Conservation (phyloP, 768 basidiomycete genomes). For the Ramaria sp. region DNA sequence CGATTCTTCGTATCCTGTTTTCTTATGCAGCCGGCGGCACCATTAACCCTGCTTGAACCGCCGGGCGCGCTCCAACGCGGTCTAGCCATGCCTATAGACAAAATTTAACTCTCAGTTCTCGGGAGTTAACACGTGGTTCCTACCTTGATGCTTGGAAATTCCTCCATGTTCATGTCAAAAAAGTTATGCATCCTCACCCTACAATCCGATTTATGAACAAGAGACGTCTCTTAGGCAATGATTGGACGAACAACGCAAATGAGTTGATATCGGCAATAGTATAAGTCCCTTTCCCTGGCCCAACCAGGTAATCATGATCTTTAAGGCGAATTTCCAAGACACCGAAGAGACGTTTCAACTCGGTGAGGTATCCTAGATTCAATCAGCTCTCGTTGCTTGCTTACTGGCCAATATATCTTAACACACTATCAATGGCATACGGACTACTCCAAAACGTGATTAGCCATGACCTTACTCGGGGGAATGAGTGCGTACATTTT, state of each 20-base stretch:
- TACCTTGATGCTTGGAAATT: conserved; percentile 54
- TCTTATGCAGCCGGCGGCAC: conserved; percentile 14
- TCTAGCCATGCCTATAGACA: conserved; percentile 30
- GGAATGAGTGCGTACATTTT: conserved; percentile 43
- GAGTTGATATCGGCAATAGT: conserved; percentile 67
- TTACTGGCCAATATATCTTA: neutral
- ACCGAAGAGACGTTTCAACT: conserved; percentile 74
- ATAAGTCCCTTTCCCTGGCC: conserved; percentile 57
- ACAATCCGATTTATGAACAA: neutral
- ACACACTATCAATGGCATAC: conserved; percentile 31
- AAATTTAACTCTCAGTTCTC: conserved; percentile 5
- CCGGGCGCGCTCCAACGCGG: conserved; percentile 25
- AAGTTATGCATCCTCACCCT: conserved; percentile 46
- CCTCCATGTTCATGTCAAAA: conserved; percentile 49
- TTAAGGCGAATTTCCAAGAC: conserved; percentile 73
- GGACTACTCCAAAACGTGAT: conserved; percentile 10
- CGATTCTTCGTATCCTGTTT: conserved; percentile 6
- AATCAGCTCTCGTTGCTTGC: neutral
- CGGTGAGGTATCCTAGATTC: conserved; percentile 43
- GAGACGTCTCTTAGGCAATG: neutral
- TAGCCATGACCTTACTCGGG: neutral
- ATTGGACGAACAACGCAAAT: conserved; percentile 41
- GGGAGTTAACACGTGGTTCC: conserved; percentile 10
- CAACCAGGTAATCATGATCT: conserved; percentile 69
- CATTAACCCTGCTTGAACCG: conserved; percentile 23